Base-by-base conservation (phyloP, 2,329 filamentous ascomycete species). In the Tolypocladium pustulatum region DNA sequence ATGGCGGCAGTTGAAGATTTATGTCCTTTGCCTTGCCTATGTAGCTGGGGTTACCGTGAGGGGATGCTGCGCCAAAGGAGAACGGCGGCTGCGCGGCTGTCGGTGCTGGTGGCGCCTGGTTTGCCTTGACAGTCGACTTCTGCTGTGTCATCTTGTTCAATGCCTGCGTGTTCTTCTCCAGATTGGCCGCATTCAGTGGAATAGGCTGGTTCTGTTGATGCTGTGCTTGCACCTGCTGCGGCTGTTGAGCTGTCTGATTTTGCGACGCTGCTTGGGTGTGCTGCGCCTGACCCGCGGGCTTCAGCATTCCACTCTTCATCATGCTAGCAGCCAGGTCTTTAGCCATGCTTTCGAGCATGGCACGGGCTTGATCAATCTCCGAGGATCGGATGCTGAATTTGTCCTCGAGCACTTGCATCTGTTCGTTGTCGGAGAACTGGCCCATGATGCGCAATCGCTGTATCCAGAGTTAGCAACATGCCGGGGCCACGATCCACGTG, bases 11-110 rank as follows among this genome's bases (percentile, higher is more conserved):
- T 56, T 81, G 77, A 41, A 87, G 72, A 57, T 81, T 80, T 40
- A 82, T 81, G 37, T 85, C 70, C 56, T 78, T 73, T 2, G 78
- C 73, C 67, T 76, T 80, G 67, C 71, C 75, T 53, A 80, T 77
- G 61, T 84, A 85, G 8, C 74, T 76, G 2, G 84, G 84, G 59
- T 81, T 79, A 15, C 83, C 84, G 62, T 84, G 81, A 37, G 84
- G 84, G 7, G 84, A 85, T 10, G 76, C 72, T 22, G 76, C 79
- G 15, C 79, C 79, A 59, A 86, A 78, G 32, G 75, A 71, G 67
- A 84, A 84, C 0, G 83, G 83, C 20, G 82, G 78, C 61, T 84
- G 81, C 17, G 78, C 66, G 1, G 78, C 78, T 0, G 81, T 86
- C 20, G 84, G 83, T 12, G 84, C 82, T 15, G 81, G 76, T 4